Base-by-base conservation (phyloP, 2,329 filamentous ascomycete species). In the Penicillium paneum region DNA sequence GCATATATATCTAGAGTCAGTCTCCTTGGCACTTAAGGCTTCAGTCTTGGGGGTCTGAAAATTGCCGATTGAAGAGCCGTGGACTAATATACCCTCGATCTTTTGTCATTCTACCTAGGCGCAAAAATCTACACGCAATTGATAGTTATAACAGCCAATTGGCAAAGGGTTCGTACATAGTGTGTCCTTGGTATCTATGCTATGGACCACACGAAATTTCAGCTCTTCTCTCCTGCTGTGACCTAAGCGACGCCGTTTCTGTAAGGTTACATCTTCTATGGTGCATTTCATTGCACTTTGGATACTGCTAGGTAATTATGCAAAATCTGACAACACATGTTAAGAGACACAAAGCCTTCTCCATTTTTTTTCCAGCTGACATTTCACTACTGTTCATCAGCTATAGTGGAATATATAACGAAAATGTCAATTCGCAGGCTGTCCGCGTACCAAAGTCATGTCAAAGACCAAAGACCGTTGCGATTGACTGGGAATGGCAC, bases 401-500 rank as follows among this genome's bases (percentile, higher is more conserved):
- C 8, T n/a, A 32, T 17, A n/a, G 2, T 32, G 3, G 13, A 13
- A 12, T 24, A 44, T 24, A 54, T 11, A 34, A 24, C 19, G 13
- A 49, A 10, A 15, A 54, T 54, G 52, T 17, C 39, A 28, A 31
- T 17, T 24, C 52, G 26, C 28, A 32, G 26, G n/a, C 11, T 5
- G 3, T 12, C 21, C 19, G 1, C 11, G 6, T 21, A 44, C 7
- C 28, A 24, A 26, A 26, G 32, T n/a, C 39, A 19, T 13, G 28
- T 28, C 5, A n/a, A 8, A 38, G 19, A 50, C 3, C n/a, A 43
- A 31, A 38, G 3, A 24, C 5, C 5, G 3, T 41, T 64, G 1
- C 61, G 48, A 31, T 68, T 70, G 28, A 61, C 56, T 0, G 40
- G 56, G n/a, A 49, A 68, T 46, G 67, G 66, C 5, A 67, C 62